Conservation (phyloP, 805 yeast species). For the Saturnispora hagleri region DNA sequence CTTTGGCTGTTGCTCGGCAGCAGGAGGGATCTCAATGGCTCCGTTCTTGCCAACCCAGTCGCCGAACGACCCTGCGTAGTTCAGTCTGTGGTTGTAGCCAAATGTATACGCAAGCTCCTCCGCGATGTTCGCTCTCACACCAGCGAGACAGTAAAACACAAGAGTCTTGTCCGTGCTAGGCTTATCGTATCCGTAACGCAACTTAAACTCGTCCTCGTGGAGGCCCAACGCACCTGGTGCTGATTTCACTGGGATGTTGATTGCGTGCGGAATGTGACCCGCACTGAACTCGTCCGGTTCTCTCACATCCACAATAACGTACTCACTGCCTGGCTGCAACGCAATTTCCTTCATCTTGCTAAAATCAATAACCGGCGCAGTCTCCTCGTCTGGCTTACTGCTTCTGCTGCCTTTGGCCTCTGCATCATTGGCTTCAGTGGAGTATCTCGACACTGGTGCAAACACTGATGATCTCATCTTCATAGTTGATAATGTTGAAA, state of each 20-base stretch:
- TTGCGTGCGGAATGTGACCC: conserved; percentile 76
- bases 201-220: conserved; percentile 67
- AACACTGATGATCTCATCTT: not conserved
- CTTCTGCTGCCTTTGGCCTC: not conserved
- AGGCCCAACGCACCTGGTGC: conserved; percentile 89
- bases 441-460: not conserved
- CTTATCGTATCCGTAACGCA: conserved; percentile 71
- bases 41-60: conserved; percentile 62
- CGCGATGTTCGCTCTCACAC: conserved; percentile 83
- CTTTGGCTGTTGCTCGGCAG: not conserved
- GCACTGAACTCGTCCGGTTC: conserved; percentile 71
- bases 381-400: not conserved
- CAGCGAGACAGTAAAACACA: conserved; percentile 87
- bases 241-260: conserved; percentile 83
- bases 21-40: conserved; percentile 15
- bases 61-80: conserved; percentile 77
- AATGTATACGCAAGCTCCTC: conserved; percentile 86
- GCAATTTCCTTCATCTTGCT: conserved; percentile 34
- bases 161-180: conserved; percentile 65
- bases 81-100: conserved; percentile 78
- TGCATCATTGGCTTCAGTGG: not conserved
- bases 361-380: conserved; percentile 25
- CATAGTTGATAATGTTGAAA: not conserved
- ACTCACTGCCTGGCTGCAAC: conserved; percentile 33
- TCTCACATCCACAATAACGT: conserved; percentile 77